Evolutionary conservation across 169 alveolate species (phyloP).

Genomic region (Amoebophrya sp.): DNA sequence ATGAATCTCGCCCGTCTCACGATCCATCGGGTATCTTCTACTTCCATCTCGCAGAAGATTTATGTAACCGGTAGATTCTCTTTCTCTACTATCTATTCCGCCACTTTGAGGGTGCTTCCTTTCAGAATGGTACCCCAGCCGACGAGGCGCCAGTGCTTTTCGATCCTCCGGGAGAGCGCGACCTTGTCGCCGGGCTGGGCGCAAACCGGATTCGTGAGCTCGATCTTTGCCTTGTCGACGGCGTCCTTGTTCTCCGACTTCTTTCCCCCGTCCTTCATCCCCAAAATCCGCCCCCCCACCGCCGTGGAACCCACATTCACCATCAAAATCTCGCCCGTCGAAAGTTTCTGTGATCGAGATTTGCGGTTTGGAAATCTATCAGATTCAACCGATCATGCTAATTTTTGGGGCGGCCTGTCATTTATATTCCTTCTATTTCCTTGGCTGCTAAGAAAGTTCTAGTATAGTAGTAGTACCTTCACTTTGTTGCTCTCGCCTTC

Average conservation of each 20-base stretch:
- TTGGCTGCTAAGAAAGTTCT: background rate
- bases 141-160: conserved; percentile 77
- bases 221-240: background rate
- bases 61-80: too few relatives aligned
- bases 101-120: conserved; percentile 4
- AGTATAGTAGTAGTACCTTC: conserved; percentile 73
- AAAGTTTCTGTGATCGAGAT: background rate
- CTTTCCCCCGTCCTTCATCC: conserved; percentile 35
- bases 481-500: conserved; percentile 79
- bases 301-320: conserved; percentile 71
- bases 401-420: too few relatives aligned
- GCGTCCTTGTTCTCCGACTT: background rate
- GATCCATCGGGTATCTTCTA: too few relatives aligned
- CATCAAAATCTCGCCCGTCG: conserved; percentile 74
- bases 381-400: too few relatives aligned
- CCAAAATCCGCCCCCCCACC: conserved; percentile 11
- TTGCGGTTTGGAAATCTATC: background rate
- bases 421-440: background rate
- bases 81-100: too few relatives aligned
- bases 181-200: conserved; percentile 77
- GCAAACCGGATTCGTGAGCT: conserved; percentile 7
- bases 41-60: too few relatives aligned
- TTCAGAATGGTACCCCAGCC: conserved; percentile 18
- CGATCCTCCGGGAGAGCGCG: conserved; percentile 88
- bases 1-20: too few relatives aligned